A percentile compares a stretch with the other conserved stretches of the same genome.
phyloP scores from a whole-genome alignment of 116 monocot genomes.

The Iris pallida region DNA sequence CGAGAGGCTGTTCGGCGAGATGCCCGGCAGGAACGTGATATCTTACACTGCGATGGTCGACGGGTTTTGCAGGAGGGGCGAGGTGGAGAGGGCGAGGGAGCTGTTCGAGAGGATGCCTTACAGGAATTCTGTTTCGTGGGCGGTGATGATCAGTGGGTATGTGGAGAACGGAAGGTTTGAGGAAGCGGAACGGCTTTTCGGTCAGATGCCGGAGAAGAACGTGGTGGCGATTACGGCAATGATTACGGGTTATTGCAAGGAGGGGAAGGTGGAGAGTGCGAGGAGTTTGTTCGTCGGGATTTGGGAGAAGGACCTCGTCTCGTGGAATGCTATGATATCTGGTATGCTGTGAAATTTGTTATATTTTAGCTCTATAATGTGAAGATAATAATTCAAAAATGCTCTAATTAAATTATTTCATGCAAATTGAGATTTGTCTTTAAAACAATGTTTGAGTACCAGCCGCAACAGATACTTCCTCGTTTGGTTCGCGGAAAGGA shows the following conservation, averaged over 20 bases:
- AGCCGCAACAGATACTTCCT: no score
- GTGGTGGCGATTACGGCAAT: slow-evolving; percentile 65
- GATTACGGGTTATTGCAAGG: slow-evolving; percentile 51
- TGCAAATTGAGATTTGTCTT: no score
- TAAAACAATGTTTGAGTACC: no score
- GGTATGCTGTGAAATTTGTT: slow-evolving; percentile 23
- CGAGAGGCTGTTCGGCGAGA: slow-evolving; percentile 37
- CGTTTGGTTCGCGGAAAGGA: no score
- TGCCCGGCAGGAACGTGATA: slow-evolving; percentile 51
- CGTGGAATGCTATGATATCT: slow-evolving; percentile 91
- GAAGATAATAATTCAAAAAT: no score
- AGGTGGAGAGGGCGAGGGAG: slow-evolving; percentile 36
- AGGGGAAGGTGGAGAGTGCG: slow-evolving; percentile 44
- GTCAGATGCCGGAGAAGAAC: slow-evolving; percentile 65
- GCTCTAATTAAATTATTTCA: no score
- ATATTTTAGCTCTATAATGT: no score
- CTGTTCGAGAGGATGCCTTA: slow-evolving; percentile 53
- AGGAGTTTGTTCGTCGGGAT: slow-evolving; percentile 63
- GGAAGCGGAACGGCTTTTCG: slow-evolving; percentile 55
- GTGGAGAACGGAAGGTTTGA: slow-evolving; percentile 47
- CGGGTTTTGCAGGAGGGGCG: slow-evolving; percentile 35
- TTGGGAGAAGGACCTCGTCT: slow-evolving; percentile 54
- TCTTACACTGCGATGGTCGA: slow-evolving; percentile 62
- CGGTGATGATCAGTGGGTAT: slow-evolving; percentile 66
- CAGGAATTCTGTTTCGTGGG: slow-evolving; percentile 68